phyloP scores from a whole-genome alignment of 306 rosid species.

The Cicer arietinum region DNA sequence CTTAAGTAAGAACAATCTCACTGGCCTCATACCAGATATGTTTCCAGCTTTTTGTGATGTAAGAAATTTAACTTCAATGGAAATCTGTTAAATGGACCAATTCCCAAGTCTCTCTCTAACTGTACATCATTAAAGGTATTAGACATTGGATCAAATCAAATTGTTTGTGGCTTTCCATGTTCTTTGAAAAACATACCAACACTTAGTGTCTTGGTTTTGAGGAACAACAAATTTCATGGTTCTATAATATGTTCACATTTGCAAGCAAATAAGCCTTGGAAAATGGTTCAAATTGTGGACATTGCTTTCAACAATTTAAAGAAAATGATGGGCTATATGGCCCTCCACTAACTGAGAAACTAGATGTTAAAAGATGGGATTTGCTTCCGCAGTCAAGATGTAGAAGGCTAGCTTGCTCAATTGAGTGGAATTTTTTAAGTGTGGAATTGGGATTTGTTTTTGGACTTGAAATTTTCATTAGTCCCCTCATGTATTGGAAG shows the following conservation, averaged over 20 bases:
- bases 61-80: conserved; percentile 38
- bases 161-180: conserved; percentile 41
- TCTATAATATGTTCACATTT: too few species aligned
- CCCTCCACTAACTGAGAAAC: not conserved
- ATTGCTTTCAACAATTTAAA: not conserved
- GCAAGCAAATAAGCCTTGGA: too few species aligned
- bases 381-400: not conserved
- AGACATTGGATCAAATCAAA: conserved; percentile 43
- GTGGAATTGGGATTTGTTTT: conserved; percentile 31
- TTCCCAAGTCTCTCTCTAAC: conserved; percentile 49
- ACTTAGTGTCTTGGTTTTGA: conserved; percentile 46
- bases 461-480: conserved; percentile 17
- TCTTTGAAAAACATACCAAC: conserved; percentile 35
- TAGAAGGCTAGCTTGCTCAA: not conserved
- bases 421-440: conserved; percentile 32
- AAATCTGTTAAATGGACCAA: conserved; percentile 25
- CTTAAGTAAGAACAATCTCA: too few species aligned
- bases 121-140: conserved; percentile 29
- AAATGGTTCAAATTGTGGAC: too few species aligned
- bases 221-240: conserved; percentile 39
- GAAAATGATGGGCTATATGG: not conserved
- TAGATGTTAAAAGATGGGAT: not conserved
- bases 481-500: conserved; percentile 20
- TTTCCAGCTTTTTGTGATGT: not conserved
- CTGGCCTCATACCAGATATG: too few species aligned